These are phyloP conservation scores for Naganishia kalamii DNA, from an alignment of 768 basidiomycete species.

Conservation along the genomic window DNA sequence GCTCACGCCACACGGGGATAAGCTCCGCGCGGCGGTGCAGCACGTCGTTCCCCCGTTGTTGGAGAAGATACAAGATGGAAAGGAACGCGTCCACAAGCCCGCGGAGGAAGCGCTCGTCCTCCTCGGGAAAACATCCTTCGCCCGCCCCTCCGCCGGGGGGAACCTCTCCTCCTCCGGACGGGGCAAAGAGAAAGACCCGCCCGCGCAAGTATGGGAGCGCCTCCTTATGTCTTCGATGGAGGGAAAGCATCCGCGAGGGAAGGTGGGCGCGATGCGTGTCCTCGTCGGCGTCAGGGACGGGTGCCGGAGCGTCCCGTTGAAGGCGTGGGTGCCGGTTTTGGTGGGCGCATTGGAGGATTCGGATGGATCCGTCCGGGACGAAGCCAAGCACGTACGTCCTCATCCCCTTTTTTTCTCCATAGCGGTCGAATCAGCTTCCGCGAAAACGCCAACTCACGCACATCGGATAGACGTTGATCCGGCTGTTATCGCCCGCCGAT, in stretches of 20 bases:
- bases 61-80: slow-evolving; percentile 42
- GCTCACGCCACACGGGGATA: slow-evolving; percentile 25
- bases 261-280: slow-evolving; percentile 39
- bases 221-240: slow-evolving; percentile 31
- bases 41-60: slow-evolving; percentile 36
- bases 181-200: slow-evolving; percentile 40
- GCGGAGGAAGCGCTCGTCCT: slow-evolving; percentile 27
- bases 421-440: too few species aligned
- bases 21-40: slow-evolving; percentile 29
- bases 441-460: background rate
- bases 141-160: background rate
- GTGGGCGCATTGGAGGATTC: slow-evolving; percentile 84
- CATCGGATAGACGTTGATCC: slow-evolving; percentile 57
- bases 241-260: slow-evolving; percentile 35
- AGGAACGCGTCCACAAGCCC: slow-evolving; percentile 36
- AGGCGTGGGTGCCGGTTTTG: slow-evolving; percentile 66
- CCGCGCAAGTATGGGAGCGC: slow-evolving; percentile 34
- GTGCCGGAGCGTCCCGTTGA: slow-evolving; percentile 28
- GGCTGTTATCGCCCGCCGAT: slow-evolving; percentile 74
- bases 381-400: slow-evolving; percentile 53
- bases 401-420: too few species aligned
- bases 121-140: slow-evolving; percentile 27
- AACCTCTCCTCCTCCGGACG: slow-evolving; percentile 20
- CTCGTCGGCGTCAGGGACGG: slow-evolving; percentile 19
- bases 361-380: slow-evolving; percentile 81